phyloP scores from a whole-genome alignment of 2,329 filamentous ascomycete genomes.

The Rhytidhysteron rufulum region DNA sequence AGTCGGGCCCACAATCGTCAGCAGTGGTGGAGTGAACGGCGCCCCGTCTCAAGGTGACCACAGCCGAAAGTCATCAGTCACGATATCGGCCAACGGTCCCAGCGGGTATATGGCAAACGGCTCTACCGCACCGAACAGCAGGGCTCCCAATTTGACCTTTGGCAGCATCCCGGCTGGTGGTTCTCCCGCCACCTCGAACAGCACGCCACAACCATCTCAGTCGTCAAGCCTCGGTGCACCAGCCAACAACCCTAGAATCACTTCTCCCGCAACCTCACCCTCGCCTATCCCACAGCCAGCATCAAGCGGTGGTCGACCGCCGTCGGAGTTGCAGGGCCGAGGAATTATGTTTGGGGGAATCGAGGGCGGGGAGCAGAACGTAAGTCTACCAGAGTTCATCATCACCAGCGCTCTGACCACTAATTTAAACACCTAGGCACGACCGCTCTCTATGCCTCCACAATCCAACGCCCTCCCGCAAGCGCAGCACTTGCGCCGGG shows the following conservation, averaged over 20 bases:
- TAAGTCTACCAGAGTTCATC: conserved; percentile 54
- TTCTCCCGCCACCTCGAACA: conserved; percentile 61
- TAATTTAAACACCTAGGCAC: conserved; percentile 51
- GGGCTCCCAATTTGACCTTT: conserved; percentile 68
- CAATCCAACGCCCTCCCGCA: conserved; percentile 47
- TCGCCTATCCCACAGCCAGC: conserved; percentile 89
- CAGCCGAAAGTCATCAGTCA: conserved; percentile 84
- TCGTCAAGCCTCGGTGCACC: conserved; percentile 53
- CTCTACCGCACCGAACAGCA: conserved; percentile 53
- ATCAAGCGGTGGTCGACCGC: conserved; percentile 77
- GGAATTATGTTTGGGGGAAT: conserved; percentile 81
- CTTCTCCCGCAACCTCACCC: conserved; percentile 82
- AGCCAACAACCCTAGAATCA: conserved; percentile 63
- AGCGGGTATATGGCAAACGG: conserved; percentile 76
- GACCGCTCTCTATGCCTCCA: conserved; percentile 59
- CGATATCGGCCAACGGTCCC: conserved; percentile 80
- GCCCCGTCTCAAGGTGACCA: conserved; percentile 59
- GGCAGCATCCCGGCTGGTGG: conserved; percentile 67
- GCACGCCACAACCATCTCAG: conserved; percentile 65
- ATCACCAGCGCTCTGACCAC: conserved; percentile 14
- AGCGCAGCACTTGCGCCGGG: conserved; percentile 75
- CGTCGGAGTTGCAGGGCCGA: conserved; percentile 68
- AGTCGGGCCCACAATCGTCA: conserved; percentile 56
- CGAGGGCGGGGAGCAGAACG: conserved; percentile 64
- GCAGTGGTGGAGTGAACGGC: conserved; percentile 66